These are phyloP conservation scores for Knufia fluminis DNA, from an alignment of 2,329 filamentous ascomycete genomes.

Conservation along the genomic window DNA sequence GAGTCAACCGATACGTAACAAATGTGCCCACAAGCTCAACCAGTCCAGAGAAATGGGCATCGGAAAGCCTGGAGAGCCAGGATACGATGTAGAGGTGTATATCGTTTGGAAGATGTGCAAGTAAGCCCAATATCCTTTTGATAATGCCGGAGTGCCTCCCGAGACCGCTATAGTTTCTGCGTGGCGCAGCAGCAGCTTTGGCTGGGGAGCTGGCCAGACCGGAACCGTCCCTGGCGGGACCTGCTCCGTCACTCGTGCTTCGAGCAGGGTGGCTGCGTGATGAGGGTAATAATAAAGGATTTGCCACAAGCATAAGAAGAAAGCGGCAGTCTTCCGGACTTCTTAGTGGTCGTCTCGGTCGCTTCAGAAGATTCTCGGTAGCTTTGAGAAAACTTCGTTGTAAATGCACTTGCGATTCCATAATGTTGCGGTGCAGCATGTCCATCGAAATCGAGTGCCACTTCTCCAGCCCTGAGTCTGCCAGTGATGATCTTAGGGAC, in stretches of 20 bases:
- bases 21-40: slow-evolving; percentile 73
- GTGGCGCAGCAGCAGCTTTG: slow-evolving; percentile 18
- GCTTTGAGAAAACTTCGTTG: slow-evolving; percentile 65
- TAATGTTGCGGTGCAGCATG: slow-evolving; percentile 37
- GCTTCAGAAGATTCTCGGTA: slow-evolving; percentile 68
- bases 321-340: slow-evolving; percentile 65
- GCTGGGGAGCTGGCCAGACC: slow-evolving; percentile 11
- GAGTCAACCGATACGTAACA: slow-evolving; percentile 67
- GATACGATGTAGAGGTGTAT: slow-evolving; percentile 68
- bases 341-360: slow-evolving; percentile 61
- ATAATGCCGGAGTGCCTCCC: slow-evolving; percentile 74
- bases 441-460: slow-evolving; percentile 35
- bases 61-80: slow-evolving; percentile 67
- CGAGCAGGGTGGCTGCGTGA: slow-evolving; percentile 18
- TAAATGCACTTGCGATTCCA: slow-evolving; percentile 58
- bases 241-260: slow-evolving; percentile 11
- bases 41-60: slow-evolving; percentile 57
- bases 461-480: slow-evolving; percentile 13
- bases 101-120: slow-evolving; percentile 64
- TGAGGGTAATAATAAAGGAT: slow-evolving; percentile 60
- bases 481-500: slow-evolving; percentile 35
- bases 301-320: slow-evolving; percentile 66
- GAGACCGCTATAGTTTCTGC: slow-evolving; percentile 32
- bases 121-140: slow-evolving; percentile 71
- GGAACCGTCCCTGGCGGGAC: slow-evolving; percentile 13